phyloP scores from a whole-genome alignment of 1,284 basidiomycete species.

The Ceratobasidium sp. region DNA sequence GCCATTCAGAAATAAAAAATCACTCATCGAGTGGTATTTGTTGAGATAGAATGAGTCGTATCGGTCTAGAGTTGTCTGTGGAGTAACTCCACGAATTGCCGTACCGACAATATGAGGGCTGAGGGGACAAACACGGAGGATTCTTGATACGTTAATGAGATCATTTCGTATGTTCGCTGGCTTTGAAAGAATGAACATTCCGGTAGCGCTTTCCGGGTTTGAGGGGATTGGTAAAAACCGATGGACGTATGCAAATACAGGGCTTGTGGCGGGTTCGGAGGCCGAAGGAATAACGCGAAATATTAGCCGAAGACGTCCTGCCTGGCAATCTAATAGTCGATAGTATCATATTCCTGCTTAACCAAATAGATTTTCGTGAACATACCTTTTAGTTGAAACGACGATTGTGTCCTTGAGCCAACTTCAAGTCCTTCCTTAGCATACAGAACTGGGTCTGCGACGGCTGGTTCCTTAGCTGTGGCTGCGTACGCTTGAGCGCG shows the following conservation, averaged over 20 bases:
- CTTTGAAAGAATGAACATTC: slow-evolving; percentile 7
- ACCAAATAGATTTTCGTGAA: background rate
- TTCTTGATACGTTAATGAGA: background rate
- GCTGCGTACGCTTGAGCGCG: background rate
- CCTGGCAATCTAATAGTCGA: background rate
- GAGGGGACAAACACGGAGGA: slow-evolving; percentile 13
- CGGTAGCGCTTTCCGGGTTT: background rate
- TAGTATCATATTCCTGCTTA: background rate
- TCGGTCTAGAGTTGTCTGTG: background rate
- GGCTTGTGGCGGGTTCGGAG: background rate
- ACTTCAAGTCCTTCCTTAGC: background rate
- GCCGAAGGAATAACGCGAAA: background rate
- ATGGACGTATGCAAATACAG: background rate
- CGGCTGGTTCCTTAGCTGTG: background rate
- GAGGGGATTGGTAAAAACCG: background rate
- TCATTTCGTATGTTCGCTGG: background rate
- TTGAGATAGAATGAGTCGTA: slow-evolving; percentile 14
- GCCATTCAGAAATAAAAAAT: too few relatives aligned
- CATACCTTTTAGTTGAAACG: background rate
- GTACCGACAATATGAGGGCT: background rate
- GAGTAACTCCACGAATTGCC: background rate
- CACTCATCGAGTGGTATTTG: background rate
- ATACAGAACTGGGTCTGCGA: slow-evolving; percentile 12
- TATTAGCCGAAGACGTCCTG: background rate
- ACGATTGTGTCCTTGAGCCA: too few relatives aligned